Evolutionary conservation across 2,329 filamentous ascomycete genomes (phyloP).

Genomic region (Catunica adiposa): DNA sequence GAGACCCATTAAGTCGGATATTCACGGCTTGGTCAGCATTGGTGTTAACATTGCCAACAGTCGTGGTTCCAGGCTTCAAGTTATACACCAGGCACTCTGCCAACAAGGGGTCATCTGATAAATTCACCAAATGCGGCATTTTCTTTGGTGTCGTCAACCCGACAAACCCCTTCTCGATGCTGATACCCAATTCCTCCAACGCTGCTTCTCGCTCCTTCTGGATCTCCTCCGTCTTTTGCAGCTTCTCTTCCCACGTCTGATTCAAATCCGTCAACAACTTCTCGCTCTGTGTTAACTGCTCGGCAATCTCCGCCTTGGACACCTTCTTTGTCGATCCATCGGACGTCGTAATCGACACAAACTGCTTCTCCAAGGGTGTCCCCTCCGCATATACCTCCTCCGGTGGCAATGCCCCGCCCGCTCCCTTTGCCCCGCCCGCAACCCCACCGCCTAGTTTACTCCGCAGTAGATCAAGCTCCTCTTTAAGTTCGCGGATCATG

Average conservation of each 20-base stretch:
- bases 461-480: constrained; percentile 72
- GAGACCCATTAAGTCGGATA: constrained; percentile 82
- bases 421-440: constrained; percentile 27
- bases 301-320: constrained; percentile 93
- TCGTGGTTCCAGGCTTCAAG: constrained; percentile 84
- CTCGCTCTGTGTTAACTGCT: constrained; percentile 89
- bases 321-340: constrained; percentile 88
- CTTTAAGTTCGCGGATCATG: constrained; percentile 96
- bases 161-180: constrained; percentile 95
- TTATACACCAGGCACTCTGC: constrained; percentile 97
- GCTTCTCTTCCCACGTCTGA: constrained; percentile 96
- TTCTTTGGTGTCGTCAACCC: constrained; percentile 93
- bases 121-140: constrained; percentile 96
- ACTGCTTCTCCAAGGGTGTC: constrained; percentile 85
- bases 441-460: constrained; percentile 54
- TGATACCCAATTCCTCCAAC: constrained; percentile 91
- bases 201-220: constrained; percentile 94
- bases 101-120: constrained; percentile 85
- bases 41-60: constrained; percentile 84
- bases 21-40: constrained; percentile 61
- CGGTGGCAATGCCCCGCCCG: constrained; percentile 36
- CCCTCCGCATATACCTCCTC: constrained; percentile 84
- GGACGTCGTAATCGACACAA: constrained; percentile 77
- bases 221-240: constrained; percentile 87
- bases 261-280: constrained; percentile 93